phyloP scores from a whole-genome alignment of 805 yeast genomes.

The Wickerhamomyces canadensis region DNA sequence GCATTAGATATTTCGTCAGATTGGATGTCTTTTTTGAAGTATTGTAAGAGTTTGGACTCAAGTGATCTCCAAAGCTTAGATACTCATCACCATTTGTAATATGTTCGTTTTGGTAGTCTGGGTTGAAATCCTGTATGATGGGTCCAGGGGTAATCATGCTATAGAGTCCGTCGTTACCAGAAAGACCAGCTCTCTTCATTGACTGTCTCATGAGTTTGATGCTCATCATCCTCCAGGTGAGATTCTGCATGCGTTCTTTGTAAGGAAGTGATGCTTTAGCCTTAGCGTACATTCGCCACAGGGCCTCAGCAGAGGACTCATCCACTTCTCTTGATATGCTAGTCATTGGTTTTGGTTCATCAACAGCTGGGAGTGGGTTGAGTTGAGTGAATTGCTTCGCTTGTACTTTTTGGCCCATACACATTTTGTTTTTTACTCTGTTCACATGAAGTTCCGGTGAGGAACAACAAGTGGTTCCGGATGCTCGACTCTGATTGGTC shows the following conservation, averaged over 20 bases:
- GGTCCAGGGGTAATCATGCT: neutral
- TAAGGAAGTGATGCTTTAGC: slow-evolving; percentile 75
- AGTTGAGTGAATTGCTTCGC: neutral
- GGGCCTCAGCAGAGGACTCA: slow-evolving; percentile 40
- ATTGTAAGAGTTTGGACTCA: slow-evolving; percentile 1
- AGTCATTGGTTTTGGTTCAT: neutral
- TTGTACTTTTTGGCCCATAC: no score
- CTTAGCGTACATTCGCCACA: slow-evolving; percentile 79
- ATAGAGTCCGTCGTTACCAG: no score
- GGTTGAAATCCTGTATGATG: no score
- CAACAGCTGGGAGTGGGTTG: neutral
- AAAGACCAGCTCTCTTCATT: neutral
- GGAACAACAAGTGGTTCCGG: neutral
- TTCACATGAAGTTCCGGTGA: no score
- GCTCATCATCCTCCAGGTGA: slow-evolving; percentile 85
- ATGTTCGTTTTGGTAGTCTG: slow-evolving; percentile 2
- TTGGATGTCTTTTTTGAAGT: slow-evolving; percentile 16
- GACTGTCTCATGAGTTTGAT: slow-evolving; percentile 27
- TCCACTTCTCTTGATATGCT: slow-evolving; percentile 21
- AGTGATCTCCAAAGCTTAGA: slow-evolving; percentile 14
- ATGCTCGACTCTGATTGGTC: slow-evolving; percentile 1
- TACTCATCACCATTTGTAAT: slow-evolving; percentile 19
- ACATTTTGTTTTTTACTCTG: neutral
- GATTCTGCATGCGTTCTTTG: slow-evolving; percentile 70
- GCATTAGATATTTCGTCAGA: slow-evolving; percentile 20